Conservation (phyloP, 2,329 filamentous ascomycete species). For the Cadophora malorum region DNA sequence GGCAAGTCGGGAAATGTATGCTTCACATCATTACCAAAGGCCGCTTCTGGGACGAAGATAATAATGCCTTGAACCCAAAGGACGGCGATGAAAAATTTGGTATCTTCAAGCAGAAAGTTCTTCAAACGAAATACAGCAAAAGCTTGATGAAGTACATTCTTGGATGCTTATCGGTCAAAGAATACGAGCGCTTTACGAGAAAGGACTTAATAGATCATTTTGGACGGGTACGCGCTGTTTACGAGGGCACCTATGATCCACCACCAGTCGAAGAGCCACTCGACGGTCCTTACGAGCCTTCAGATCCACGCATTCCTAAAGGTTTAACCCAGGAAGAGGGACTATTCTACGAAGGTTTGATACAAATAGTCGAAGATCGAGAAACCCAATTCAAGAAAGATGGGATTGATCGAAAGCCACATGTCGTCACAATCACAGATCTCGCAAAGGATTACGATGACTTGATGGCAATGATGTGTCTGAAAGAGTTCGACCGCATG, state of each 20-base stretch:
- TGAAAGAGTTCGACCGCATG: conserved; percentile 41
- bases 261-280: conserved; percentile 16
- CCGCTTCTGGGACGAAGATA: conserved; percentile 30
- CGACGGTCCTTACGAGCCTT: conserved; percentile 16
- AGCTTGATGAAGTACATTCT: conserved; percentile 30
- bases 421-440: conserved; percentile 41
- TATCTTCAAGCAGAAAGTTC: conserved; percentile 25
- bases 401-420: conserved; percentile 25
- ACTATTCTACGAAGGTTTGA: conserved; percentile 31
- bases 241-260: conserved; percentile 20
- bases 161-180: conserved; percentile 22
- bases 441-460: conserved; percentile 44
- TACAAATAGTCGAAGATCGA: conserved; percentile 26
- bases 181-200: conserved; percentile 22
- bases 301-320: conserved; percentile 27
- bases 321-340: conserved; percentile 34
- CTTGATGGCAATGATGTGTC: conserved; percentile 39
- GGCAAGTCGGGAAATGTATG: conserved; percentile 35
- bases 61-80: conserved; percentile 26
- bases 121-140: conserved; percentile 29
- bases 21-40: conserved; percentile 29
- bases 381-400: background rate
- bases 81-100: conserved; percentile 26
- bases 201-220: conserved; percentile 28
- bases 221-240: conserved; percentile 20